Evolutionary conservation across 176 grass and related monocot species (phyloP).

Genomic region (Musa itinerans): DNA sequence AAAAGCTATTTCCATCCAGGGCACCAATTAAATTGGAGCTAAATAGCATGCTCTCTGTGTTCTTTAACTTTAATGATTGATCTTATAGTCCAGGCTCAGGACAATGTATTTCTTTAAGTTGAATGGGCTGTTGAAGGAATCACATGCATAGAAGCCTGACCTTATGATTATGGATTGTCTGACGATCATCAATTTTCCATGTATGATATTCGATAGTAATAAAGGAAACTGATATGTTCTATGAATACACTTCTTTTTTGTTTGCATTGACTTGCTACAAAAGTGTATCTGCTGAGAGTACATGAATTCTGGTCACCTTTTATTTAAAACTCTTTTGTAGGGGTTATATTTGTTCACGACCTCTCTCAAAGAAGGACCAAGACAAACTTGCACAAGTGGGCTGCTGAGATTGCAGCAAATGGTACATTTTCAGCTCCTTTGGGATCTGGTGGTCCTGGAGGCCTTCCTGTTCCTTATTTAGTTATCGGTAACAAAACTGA

Average conservation of each 20-base stretch:
- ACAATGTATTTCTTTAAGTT: not conserved
- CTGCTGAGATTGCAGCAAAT: slow-evolving; percentile 59
- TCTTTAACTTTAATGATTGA: not conserved
- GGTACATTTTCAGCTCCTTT: slow-evolving; percentile 81
- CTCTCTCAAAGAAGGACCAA: slow-evolving; percentile 80
- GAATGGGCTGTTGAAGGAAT: not conserved
- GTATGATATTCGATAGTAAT: not conserved
- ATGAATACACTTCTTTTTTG: not conserved
- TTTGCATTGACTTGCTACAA: not conserved
- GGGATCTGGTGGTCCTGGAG: slow-evolving; percentile 78
- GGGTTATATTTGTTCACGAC: slow-evolving; percentile 95
- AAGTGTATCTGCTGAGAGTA: not conserved
- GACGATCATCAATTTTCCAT: not conserved
- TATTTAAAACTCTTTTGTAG: slow-evolving; percentile 38
- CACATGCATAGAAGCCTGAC: not conserved
- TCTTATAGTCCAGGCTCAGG: not conserved
- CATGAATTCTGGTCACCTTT: not conserved
- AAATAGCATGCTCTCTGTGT: not conserved
- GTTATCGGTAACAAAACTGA: slow-evolving; percentile 90
- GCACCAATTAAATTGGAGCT: too few species aligned
- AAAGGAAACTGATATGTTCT: not conserved
- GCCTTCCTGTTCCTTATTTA: slow-evolving; percentile 92
- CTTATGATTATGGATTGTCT: not conserved
- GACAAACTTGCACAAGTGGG: slow-evolving; percentile 88
- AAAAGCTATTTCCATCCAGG: too few species aligned